A percentile compares a stretch with the other conserved stretches of the same genome.
These are phyloP conservation scores for Crucibulum parvulum DNA, from an alignment of 1,284 basidiomycete species.

Conservation along the genomic window DNA sequence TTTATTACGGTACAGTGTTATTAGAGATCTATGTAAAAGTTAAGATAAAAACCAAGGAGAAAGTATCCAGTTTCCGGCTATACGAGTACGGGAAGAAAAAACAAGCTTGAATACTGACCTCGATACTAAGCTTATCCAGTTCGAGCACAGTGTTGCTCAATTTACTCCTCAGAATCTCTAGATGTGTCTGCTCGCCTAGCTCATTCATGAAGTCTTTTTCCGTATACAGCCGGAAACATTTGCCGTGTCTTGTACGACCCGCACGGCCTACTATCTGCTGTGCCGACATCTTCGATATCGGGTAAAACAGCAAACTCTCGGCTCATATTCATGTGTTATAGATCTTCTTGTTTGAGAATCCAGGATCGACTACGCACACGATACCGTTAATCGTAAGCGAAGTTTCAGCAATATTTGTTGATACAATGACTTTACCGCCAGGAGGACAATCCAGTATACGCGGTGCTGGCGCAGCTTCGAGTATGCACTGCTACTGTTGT, in stretches of 20 bases:
- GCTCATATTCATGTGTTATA: slow-evolving; percentile 98
- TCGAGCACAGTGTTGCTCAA: slow-evolving; percentile 89
- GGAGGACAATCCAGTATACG: slow-evolving; percentile 74
- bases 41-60: too few relatives aligned
- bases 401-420: slow-evolving; percentile 99
- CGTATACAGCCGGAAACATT: slow-evolving; percentile 97
- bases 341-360: slow-evolving; percentile 97
- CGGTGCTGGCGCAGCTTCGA: slow-evolving; percentile 83
- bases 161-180: slow-evolving; percentile 94
- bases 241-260: slow-evolving; percentile 94
- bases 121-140: slow-evolving; percentile 92
- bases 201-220: slow-evolving; percentile 97
- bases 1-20: too few relatives aligned
- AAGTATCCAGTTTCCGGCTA: too few relatives aligned
- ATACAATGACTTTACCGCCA: slow-evolving; percentile 93
- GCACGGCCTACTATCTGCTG: slow-evolving; percentile 97
- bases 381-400: slow-evolving; percentile 99
- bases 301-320: slow-evolving; percentile 92
- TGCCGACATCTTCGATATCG: slow-evolving; percentile 96
- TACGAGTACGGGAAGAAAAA: not conserved
- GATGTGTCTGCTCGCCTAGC: slow-evolving; percentile 96
- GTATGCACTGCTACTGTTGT: slow-evolving; percentile 94
- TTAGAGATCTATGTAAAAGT: too few relatives aligned
- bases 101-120: slow-evolving; percentile 44
- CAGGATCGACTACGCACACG: slow-evolving; percentile 98